Evolutionary conservation across 805 yeast species (phyloP).

Genomic region (Blastobotrys muscicola): DNA sequence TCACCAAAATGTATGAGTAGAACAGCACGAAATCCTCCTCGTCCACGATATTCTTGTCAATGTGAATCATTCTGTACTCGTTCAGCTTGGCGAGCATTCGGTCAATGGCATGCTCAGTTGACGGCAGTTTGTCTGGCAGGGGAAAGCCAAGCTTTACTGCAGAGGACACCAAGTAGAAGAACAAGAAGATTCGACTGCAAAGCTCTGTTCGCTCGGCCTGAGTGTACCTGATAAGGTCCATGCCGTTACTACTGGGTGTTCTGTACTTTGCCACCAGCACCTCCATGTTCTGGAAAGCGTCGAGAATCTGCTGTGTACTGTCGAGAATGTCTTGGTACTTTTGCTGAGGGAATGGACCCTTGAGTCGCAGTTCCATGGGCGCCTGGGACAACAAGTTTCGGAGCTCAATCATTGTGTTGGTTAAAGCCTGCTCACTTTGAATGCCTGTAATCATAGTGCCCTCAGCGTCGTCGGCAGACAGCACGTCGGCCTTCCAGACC

Average conservation of each 20-base stretch:
- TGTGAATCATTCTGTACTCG: conserved; percentile 36
- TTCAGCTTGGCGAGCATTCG: conserved; percentile 56
- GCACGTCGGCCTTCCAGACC: conserved; percentile 69
- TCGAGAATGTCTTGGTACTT: conserved; percentile 43
- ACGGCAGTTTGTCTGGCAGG: conserved; percentile 65
- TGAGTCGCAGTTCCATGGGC: conserved; percentile 62
- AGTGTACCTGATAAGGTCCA: conserved; percentile 43
- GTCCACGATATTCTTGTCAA: conserved; percentile 16
- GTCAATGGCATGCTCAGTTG: conserved; percentile 65
- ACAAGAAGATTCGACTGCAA: conserved; percentile 60
- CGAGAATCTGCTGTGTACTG: conserved; percentile 56
- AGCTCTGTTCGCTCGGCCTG: conserved; percentile 51
- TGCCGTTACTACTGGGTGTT: conserved; percentile 42
- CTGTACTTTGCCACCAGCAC: conserved; percentile 60
- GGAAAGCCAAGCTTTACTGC: conserved; percentile 71
- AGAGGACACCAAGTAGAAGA: conserved; percentile 56
- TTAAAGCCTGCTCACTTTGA: conserved; percentile 33
- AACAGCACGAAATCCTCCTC: conserved; percentile 71
- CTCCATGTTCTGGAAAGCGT: conserved; percentile 65
- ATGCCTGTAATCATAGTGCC: conserved; percentile 16
- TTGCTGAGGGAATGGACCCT: conserved; percentile 57
- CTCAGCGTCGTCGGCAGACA: conserved; percentile 27
- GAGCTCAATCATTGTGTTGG: conserved; percentile 49
- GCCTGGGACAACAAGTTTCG: conserved; percentile 57
- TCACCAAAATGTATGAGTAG: conserved; percentile 66